Evolutionary conservation across 2,329 filamentous ascomycete species (phyloP).

Genomic region (Cadophora malorum): DNA sequence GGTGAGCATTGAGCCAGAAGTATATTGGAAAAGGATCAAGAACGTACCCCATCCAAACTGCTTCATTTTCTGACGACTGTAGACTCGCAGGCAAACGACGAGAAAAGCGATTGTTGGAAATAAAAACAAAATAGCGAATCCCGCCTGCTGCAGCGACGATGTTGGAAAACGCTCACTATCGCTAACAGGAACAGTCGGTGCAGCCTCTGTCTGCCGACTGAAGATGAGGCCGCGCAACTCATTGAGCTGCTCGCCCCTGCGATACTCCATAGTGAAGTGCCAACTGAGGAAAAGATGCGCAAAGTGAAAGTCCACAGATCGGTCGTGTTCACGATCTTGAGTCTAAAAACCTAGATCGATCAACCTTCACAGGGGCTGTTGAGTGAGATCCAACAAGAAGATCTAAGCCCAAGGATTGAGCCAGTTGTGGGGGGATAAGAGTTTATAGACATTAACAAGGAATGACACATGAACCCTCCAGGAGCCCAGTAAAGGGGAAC

Average conservation of each 20-base stretch:
- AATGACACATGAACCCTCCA: not conserved
- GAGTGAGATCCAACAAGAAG: not conserved
- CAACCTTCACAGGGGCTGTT: not conserved
- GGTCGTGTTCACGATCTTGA: not conserved
- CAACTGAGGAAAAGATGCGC: not conserved
- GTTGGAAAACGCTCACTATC: slow-evolving; percentile 8
- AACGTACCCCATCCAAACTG: slow-evolving; percentile 17
- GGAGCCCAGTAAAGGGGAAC: not conserved
- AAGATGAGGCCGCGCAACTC: not conserved
- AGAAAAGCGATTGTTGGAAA: slow-evolving; percentile 8
- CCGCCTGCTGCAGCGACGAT: slow-evolving; percentile 6
- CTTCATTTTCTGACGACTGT: slow-evolving; percentile 9
- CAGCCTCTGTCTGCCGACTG: not conserved
- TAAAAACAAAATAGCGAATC: slow-evolving; percentile 11
- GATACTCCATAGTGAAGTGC: not conserved
- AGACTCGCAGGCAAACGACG: slow-evolving; percentile 6
- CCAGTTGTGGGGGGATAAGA: not conserved
- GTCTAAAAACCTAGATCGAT: slow-evolving; percentile 2
- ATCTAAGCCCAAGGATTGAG: not conserved
- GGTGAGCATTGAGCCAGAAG: not conserved
- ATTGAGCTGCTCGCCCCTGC: not conserved
- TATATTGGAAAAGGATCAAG: not conserved
- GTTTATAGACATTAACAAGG: not conserved
- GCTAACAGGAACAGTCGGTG: slow-evolving; percentile 21
- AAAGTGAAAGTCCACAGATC: not conserved